These are phyloP conservation scores for Thinopyrum obtusiflorum DNA, from an alignment of 202 grass and related monocot genomes.

Conservation along the genomic window DNA sequence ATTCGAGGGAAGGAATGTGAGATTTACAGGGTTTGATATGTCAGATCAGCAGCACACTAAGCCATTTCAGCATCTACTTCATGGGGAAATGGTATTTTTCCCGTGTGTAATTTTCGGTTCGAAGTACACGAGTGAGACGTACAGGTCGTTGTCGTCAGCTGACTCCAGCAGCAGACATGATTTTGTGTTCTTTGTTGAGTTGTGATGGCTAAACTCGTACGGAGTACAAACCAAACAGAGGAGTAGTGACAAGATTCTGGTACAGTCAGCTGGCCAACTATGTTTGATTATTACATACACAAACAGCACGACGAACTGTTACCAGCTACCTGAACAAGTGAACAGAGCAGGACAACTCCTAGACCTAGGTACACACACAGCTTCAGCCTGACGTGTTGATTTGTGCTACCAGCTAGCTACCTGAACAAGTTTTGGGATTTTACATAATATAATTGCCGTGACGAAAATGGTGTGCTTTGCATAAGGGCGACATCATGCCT, in stretches of 20 bases:
- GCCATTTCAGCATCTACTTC: background rate
- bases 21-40: background rate
- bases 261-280: slow-evolving; percentile 16
- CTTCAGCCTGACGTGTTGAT: background rate
- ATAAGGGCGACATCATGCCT: background rate
- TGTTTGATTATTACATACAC: background rate
- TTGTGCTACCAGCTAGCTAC: background rate
- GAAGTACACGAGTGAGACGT: background rate
- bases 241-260: background rate
- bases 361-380: no score
- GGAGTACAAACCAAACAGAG: no score
- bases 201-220: no score
- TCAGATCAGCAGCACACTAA: background rate
- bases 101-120: background rate
- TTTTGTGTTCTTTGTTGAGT: no score
- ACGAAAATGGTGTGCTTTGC: background rate
- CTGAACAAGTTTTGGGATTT: no score
- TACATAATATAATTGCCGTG: no score
- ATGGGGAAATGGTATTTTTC: background rate
- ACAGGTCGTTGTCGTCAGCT: background rate
- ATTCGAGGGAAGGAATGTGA: background rate
- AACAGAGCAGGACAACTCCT: background rate
- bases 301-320: background rate
- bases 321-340: background rate
- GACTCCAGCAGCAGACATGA: background rate